A percentile compares a stretch with the other conserved stretches of the same genome.
Evolutionary conservation across 768 basidiomycete species (phyloP).

Genomic region (Lanmaoa rubissima): DNA sequence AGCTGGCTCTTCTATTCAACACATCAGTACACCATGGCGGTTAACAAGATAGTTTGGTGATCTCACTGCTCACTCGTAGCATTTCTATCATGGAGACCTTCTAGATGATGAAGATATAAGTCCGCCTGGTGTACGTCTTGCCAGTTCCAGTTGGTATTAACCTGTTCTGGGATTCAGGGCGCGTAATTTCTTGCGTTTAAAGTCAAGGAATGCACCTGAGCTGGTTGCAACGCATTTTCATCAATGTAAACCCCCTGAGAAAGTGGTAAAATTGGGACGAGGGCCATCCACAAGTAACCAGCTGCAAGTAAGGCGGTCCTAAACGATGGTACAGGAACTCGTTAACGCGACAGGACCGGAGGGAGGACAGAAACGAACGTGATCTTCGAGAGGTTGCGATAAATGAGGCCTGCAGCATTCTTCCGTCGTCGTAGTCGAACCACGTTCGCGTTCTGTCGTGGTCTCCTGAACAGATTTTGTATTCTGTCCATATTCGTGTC

Average conservation of each 20-base stretch:
- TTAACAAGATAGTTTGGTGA: constrained; percentile 1
- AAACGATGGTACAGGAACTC: background rate
- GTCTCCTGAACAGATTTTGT: constrained; percentile 14
- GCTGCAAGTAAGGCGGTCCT: constrained; percentile 58
- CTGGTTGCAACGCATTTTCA: constrained; percentile 94
- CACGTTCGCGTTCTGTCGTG: constrained; percentile 32
- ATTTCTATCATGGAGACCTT: constrained; percentile 59
- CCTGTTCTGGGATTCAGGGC: constrained; percentile 46
- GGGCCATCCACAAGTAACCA: constrained; percentile 84
- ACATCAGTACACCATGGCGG: background rate
- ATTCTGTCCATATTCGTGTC: constrained; percentile 26
- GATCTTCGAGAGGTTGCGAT: constrained; percentile 32
- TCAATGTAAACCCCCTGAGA: constrained; percentile 79
- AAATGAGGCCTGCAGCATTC: constrained; percentile 34
- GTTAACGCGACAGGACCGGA: background rate
- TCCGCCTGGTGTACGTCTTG: constrained; percentile 86
- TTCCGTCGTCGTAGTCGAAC: constrained; percentile 47
- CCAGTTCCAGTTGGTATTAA: constrained; percentile 92
- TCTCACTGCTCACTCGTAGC: constrained; percentile 71
- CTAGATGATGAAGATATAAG: constrained; percentile 68
- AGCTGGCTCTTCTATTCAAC: constrained; percentile 58
- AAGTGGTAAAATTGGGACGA: constrained; percentile 65
- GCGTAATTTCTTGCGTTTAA: background rate
- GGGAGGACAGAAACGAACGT: constrained; percentile 21
- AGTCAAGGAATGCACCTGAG: constrained; percentile 54